These are phyloP conservation scores for Magnaporthiopsis poae DNA, from an alignment of 2,329 filamentous ascomycete genomes.

Conservation along the genomic window DNA sequence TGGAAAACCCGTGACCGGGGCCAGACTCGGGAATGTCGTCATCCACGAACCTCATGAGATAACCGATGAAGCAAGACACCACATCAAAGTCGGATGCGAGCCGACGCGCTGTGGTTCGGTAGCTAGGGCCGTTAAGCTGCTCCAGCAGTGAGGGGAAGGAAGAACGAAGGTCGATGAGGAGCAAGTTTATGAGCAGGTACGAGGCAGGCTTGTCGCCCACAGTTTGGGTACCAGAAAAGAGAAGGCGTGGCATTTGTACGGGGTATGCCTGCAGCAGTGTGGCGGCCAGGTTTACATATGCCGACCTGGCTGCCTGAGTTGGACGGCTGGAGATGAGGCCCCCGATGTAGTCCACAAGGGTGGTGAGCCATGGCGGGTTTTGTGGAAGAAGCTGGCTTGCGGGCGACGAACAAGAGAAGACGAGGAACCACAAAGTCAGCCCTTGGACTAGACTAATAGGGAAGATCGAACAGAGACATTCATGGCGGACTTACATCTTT, in stretches of 20 bases:
- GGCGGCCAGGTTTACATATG: constrained; percentile 50
- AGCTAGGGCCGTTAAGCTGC: constrained; percentile 45
- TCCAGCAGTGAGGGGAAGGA: constrained; percentile 51
- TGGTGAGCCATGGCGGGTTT: constrained; percentile 44
- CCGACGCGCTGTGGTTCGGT: constrained; percentile 39
- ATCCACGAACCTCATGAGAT: constrained; percentile 45
- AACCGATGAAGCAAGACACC: constrained; percentile 50
- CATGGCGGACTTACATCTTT: background rate
- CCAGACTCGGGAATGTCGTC: constrained; percentile 25
- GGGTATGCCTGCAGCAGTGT: constrained; percentile 49
- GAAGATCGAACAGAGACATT: background rate
- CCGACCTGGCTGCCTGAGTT: constrained; percentile 42
- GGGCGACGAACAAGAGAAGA: background rate
- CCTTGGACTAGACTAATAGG: background rate
- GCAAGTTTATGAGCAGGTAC: constrained; percentile 54
- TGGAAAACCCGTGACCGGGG: constrained; percentile 23
- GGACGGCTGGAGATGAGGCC: constrained; percentile 46
- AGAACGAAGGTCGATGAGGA: constrained; percentile 56
- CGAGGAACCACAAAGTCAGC: background rate
- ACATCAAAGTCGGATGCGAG: constrained; percentile 54
- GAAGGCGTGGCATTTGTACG: constrained; percentile 29
- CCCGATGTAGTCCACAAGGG: constrained; percentile 38
- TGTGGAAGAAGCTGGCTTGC: constrained; percentile 34
- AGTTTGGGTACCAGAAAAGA: constrained; percentile 38
- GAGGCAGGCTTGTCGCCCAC: constrained; percentile 43